Conservation (phyloP, 2,329 filamentous ascomycete genomes). For the Pestalotiopsis sp. region DNA sequence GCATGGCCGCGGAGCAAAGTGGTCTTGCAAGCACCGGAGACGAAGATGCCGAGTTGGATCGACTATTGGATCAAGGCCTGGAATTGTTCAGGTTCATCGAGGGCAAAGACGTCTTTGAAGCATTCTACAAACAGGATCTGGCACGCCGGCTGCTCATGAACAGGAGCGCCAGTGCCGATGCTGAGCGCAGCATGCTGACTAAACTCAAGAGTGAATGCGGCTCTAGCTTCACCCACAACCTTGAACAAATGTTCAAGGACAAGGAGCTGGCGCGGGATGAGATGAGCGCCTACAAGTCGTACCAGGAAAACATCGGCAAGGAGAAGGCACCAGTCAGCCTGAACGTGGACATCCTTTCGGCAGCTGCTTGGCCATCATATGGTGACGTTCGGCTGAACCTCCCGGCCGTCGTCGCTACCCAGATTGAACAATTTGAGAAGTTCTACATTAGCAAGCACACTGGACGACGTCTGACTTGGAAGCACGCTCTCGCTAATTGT, state of each 20-base stretch:
- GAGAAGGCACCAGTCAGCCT: constrained; percentile 66
- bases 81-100: constrained; percentile 97
- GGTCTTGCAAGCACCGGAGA: constrained; percentile 73
- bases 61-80: constrained; percentile 88
- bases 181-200: constrained; percentile 92
- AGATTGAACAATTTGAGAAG: constrained; percentile 78
- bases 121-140: constrained; percentile 98
- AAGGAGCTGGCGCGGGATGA: constrained; percentile 92
- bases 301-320: constrained; percentile 50
- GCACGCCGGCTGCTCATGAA: constrained; percentile 88
- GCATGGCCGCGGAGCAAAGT: constrained; percentile 59
- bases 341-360: constrained; percentile 86
- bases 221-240: constrained; percentile 90
- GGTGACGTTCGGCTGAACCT: constrained; percentile 73
- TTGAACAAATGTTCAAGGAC: constrained; percentile 99
- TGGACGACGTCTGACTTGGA: constrained; percentile 86
- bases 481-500: constrained; percentile 90
- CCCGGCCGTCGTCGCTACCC: constrained; percentile 73
- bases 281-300: constrained; percentile 84
- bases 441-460: constrained; percentile 92
- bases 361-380: constrained; percentile 91
- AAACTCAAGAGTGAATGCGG: constrained; percentile 94
- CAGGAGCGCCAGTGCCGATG: constrained; percentile 90
- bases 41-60: constrained; percentile 89
- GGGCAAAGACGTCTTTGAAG: constrained; percentile 96